Evolutionary conservation across 2,329 filamentous ascomycete genomes (phyloP), one percentile per base, ranked within the genome.

Genomic region (Beauveria brongniartii): DNA sequence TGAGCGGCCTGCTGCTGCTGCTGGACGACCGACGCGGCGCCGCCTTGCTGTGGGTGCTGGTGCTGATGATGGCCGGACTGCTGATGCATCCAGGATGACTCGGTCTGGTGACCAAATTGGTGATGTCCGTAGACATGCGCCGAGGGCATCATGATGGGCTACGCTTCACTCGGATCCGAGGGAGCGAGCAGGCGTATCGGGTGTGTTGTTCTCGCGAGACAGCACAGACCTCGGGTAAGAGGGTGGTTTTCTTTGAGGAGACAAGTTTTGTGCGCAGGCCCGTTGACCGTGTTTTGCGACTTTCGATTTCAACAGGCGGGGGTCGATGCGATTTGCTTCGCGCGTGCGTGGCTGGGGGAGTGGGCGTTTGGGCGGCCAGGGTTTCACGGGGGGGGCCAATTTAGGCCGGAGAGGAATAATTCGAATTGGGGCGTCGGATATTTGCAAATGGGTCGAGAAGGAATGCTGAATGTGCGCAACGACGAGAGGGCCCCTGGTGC

Each of bases 31-130:
- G 77, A 78, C 26, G 80, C 82, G 41, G 80, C 83, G 16, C 78
- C 79, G 16, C 77, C 74, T 69, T 82, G 80, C 68, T 82, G 80
- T 55, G 81, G 79, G 16, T 77, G 77, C 66, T 82, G 55, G 30
- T 57, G 81, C 65, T 82, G 81, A 66, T 82, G 77, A 64, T 86
- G 83, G 64, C 77, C 78, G 53, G 81, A 77, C 71, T 87, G 84
- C 71, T 85, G 83, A 67, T 88, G 85, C 80, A 88, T 83, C 86
- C 86, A 89, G 70, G 82, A 76, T 65, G 82, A 80, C 63, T 87
- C 84, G 52, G 77, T 76, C 70, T 87, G 85, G 55, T 80, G 81
- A 66, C 82, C 82, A 70, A 86, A 86, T 68, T 87, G 84, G 69
- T 86, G 85, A 70, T 89, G 86, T 64, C 82, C 84, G 74, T 87